These are phyloP conservation scores for Gynochthodes officinalis DNA, from an alignment of 257 asterid species.

Conservation along the genomic window DNA sequence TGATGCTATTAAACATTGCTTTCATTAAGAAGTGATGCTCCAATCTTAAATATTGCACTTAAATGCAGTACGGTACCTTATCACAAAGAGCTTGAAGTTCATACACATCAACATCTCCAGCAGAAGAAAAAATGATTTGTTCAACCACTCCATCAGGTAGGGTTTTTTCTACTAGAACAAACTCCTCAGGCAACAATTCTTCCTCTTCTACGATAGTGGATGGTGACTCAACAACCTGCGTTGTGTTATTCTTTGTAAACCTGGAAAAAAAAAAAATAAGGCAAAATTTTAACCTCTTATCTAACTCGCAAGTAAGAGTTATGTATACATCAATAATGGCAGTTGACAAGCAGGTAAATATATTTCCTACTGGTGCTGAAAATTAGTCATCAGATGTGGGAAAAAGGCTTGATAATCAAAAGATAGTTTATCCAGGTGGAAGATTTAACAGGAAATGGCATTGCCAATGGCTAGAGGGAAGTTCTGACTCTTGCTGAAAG, in stretches of 20 bases:
- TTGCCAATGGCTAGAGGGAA: neutral
- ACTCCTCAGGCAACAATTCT: constrained; percentile 72
- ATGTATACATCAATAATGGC: neutral
- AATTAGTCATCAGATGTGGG: neutral
- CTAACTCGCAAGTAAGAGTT: neutral
- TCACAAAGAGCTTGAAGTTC: constrained; percentile 87
- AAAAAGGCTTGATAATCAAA: neutral
- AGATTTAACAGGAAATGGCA: neutral
- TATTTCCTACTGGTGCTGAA: neutral
- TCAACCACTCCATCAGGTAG: constrained; percentile 72
- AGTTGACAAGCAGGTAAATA: neutral
- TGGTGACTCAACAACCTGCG: constrained; percentile 73
- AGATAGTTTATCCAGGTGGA: neutral
- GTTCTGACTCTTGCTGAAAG: neutral
- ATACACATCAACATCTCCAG: constrained; percentile 80
- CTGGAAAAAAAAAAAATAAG: constrained; percentile 36
- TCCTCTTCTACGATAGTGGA: constrained; percentile 54
- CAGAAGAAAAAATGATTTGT: constrained; percentile 86
- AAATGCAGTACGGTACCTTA: constrained; percentile 51
- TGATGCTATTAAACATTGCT: too few relatives aligned
- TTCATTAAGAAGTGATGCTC: too few relatives aligned
- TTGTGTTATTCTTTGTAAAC: constrained; percentile 59
- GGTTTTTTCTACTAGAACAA: constrained; percentile 78
- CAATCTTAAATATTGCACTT: neutral
- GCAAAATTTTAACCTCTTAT: neutral